Conservation (phyloP, 257 asterid genomes). For the Lavandula angustifolia region DNA sequence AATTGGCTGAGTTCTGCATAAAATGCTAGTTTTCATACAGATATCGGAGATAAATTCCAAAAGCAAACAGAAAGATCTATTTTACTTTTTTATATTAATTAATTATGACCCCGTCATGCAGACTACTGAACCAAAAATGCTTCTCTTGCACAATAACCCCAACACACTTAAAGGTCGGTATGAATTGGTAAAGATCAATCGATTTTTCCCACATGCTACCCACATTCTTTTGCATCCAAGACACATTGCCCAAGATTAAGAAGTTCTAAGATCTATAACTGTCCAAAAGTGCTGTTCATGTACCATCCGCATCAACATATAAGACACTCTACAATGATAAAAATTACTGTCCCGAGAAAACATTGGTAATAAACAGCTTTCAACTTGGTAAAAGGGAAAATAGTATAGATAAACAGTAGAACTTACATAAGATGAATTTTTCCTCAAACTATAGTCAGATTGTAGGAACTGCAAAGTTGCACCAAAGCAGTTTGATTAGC, state of each 20-base stretch:
- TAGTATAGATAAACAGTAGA: conserved; percentile 11
- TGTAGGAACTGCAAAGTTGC: conserved; percentile 70
- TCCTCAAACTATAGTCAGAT: conserved; percentile 58
- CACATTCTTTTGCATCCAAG: conserved; percentile 21
- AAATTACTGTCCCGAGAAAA: no score
- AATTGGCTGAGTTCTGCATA: background rate
- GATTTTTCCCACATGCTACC: conserved; percentile 16
- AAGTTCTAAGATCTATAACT: background rate
- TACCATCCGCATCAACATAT: conserved; percentile 5
- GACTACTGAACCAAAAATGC: conserved; percentile 1
- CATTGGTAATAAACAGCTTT: background rate
- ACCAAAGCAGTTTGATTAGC: conserved; percentile 77
- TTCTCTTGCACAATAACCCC: background rate
- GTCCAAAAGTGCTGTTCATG: background rate
- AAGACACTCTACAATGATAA: background rate
- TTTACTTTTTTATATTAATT: background rate
- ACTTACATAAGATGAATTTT: conserved; percentile 39
- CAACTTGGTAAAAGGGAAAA: conserved; percentile 14
- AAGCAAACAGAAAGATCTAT: background rate
- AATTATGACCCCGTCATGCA: background rate
- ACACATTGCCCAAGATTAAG: background rate
- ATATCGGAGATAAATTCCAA: background rate
- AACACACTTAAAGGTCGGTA: background rate
- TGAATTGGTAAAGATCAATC: background rate
- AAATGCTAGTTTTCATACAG: background rate